A percentile compares a stretch with the other conserved stretches of the same genome.
These are phyloP conservation scores for Fusarium beomiforme DNA, from an alignment of 2,329 filamentous ascomycete genomes.

Conservation along the genomic window DNA sequence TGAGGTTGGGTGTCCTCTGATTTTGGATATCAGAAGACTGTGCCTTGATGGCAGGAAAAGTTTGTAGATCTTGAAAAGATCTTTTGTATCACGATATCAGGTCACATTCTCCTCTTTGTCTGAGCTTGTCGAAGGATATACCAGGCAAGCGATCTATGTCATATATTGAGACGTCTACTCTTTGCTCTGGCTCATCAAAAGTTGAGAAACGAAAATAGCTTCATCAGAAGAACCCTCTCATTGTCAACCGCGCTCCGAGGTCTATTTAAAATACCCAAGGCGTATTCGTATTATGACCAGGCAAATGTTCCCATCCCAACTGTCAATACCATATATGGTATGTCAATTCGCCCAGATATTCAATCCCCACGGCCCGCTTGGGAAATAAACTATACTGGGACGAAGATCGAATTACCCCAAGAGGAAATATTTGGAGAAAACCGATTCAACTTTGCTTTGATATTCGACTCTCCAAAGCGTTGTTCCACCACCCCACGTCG, in stretches of 20 bases:
- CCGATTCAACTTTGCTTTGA: conserved; percentile 1
- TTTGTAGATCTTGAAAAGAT: conserved; percentile 10
- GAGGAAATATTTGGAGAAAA: conserved; percentile 34
- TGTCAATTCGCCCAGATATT: neutral
- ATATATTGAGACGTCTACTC: neutral
- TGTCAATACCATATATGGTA: too few species aligned
- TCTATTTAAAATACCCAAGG: neutral
- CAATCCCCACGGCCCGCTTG: neutral
- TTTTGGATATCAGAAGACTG: neutral
- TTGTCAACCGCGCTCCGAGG: neutral
- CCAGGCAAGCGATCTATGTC: conserved; percentile 14
- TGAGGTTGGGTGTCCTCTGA: neutral
- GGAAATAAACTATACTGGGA: neutral
- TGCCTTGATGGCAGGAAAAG: conserved; percentile 21
- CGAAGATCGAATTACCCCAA: conserved; percentile 11
- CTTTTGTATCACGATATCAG: conserved; percentile 31
- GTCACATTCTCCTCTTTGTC: conserved; percentile 26
- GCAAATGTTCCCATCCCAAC: neutral
- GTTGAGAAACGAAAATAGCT: neutral
- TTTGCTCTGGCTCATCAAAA: neutral
- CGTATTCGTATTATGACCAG: neutral
- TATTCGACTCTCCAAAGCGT: neutral
- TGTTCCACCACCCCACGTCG: conserved; percentile 25
- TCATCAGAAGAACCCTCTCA: neutral
- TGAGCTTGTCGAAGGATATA: conserved; percentile 18